Conservation (phyloP, 768 basidiomycete species). For the Termitomyces sp. region DNA sequence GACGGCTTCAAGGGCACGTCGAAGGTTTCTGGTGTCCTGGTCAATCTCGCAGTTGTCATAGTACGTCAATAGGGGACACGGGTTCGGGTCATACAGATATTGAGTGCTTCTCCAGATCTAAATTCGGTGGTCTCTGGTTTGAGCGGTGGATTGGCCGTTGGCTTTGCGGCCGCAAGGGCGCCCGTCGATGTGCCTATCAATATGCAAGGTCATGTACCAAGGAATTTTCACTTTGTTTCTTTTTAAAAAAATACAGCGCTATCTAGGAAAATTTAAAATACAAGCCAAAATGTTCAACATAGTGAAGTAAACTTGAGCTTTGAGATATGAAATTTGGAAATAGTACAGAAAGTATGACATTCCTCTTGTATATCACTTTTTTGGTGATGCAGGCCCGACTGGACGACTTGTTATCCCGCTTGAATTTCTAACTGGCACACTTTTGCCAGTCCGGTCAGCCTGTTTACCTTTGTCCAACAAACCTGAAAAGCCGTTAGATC, state of each 20-base stretch:
- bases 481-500: not conserved
- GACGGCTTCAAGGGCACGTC: no score
- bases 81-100: no score
- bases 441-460: not conserved
- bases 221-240: not conserved
- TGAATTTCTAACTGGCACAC: slow-evolving; percentile 3
- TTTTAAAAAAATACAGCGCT: not conserved
- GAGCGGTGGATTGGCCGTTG: no score
- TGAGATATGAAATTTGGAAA: not conserved
- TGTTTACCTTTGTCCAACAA: not conserved
- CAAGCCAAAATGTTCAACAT: not conserved
- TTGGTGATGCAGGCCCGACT: slow-evolving; percentile 7
- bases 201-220: not conserved
- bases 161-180: no score
- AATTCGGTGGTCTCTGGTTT: no score
- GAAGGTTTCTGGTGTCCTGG: no score
- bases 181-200: no score
- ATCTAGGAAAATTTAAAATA: not conserved
- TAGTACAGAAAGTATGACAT: not conserved
- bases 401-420: slow-evolving; percentile 11
- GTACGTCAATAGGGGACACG: no score
- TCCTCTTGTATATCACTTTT: not conserved
- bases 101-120: no score
- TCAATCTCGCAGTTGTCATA: no score
- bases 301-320: not conserved